Evolutionary conservation across 2,329 filamentous ascomycete genomes (phyloP).

Genomic region (Thielaviopsis ethacetica): DNA sequence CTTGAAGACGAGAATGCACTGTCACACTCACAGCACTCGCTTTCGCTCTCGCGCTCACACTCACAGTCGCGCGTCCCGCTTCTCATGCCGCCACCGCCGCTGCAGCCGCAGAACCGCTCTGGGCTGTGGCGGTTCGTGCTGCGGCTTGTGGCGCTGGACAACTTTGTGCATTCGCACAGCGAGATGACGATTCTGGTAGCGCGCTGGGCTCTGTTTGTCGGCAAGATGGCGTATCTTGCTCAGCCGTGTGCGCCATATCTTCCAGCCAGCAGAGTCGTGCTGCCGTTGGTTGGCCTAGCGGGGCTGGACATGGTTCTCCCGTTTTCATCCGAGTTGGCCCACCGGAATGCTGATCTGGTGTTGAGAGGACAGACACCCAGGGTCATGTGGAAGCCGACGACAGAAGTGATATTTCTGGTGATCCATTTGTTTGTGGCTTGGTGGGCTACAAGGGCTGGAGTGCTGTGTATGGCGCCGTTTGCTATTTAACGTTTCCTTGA

Average conservation of each 20-base stretch:
- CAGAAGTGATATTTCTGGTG: background rate
- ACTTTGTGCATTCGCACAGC: background rate
- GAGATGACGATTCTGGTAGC: constrained; percentile 17
- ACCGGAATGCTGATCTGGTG: background rate
- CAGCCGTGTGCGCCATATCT: constrained; percentile 58
- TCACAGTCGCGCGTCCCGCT: constrained; percentile 9
- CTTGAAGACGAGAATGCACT: background rate
- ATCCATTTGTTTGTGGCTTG: constrained; percentile 1
- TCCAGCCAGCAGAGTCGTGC: constrained; percentile 45
- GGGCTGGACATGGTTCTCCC: constrained; percentile 44
- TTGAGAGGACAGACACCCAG: background rate
- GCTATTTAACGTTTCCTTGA: background rate
- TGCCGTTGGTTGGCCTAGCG: constrained; percentile 53
- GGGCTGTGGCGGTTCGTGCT: background rate
- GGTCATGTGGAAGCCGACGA: background rate
- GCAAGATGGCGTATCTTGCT: constrained; percentile 50
- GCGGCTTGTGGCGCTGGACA: background rate
- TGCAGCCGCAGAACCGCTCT: background rate
- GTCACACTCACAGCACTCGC: constrained; percentile 3
- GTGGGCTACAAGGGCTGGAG: background rate
- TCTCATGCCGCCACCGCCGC: constrained; percentile 11
- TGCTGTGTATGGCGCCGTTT: background rate
- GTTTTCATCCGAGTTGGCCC: background rate
- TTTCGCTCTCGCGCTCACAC: constrained; percentile 14
- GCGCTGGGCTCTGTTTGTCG: constrained; percentile 46